Conservation (phyloP, 2,329 filamentous ascomycete species). For the Xylaria sp. region DNA sequence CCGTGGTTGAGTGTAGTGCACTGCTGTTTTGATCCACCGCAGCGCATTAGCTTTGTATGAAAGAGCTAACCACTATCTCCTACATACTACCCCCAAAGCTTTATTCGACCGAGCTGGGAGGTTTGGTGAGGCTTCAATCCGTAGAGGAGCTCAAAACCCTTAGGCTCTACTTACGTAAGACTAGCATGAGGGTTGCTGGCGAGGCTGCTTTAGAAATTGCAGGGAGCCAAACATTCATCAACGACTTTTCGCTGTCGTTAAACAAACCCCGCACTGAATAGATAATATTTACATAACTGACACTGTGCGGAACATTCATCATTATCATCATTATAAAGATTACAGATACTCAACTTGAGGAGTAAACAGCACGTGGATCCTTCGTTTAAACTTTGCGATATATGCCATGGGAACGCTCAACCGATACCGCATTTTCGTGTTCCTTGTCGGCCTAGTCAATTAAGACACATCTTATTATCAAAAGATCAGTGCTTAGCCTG, state of each 20-base stretch:
- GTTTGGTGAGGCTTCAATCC: not conserved
- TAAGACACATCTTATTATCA: not conserved
- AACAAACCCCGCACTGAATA: not conserved
- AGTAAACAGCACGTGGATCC: not conserved
- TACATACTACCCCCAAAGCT: not conserved
- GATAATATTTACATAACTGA: not conserved
- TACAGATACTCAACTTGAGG: not conserved
- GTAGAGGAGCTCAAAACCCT: not conserved
- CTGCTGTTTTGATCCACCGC: slow-evolving; percentile 15
- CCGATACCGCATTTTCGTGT: slow-evolving; percentile 3
- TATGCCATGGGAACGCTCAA: not conserved
- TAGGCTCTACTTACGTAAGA: not conserved
- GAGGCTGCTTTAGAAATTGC: not conserved
- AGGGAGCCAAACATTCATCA: not conserved
- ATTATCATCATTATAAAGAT: not conserved
- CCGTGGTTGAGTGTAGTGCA: not conserved
- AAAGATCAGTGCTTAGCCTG: not conserved
- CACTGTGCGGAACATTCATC: slow-evolving; percentile 12
- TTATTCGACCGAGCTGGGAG: no score
- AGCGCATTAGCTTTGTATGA: slow-evolving; percentile 14
- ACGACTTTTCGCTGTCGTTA: not conserved
- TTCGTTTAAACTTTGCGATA: not conserved
- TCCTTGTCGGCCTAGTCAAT: not conserved
- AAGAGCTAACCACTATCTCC: not conserved
- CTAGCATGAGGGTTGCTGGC: not conserved